phyloP scores from a whole-genome alignment of 371 early-diverging fungal genomes.

The Circinella umbellata region DNA sequence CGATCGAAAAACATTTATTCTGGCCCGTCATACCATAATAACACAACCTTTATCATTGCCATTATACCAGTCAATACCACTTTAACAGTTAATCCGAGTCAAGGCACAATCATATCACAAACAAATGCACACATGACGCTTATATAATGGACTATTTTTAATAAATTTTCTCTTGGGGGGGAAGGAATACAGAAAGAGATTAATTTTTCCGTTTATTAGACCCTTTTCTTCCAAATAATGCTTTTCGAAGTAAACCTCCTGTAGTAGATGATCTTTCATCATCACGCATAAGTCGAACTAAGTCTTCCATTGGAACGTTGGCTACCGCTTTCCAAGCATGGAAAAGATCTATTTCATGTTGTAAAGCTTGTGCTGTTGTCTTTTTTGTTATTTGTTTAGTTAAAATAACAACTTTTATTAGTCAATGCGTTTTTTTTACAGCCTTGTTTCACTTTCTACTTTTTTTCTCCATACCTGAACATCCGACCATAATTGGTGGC shows the following conservation, averaged over 20 bases:
- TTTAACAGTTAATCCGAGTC: no score
- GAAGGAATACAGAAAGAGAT: background rate
- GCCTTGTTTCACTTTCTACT: background rate
- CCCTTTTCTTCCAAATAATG: constrained; percentile 27
- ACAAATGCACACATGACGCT: no score
- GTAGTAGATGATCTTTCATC: constrained; percentile 24
- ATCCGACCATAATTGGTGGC: constrained; percentile 31
- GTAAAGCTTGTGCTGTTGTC: constrained; percentile 27
- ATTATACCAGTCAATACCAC: no score
- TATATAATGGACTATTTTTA: no score
- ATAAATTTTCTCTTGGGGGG: background rate
- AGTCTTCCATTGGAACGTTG: constrained; percentile 33
- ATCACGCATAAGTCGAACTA: constrained; percentile 26
- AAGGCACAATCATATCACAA: no score
- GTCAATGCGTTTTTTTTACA: background rate
- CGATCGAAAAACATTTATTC: no score
- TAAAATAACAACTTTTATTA: no score
- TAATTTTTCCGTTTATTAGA: constrained; percentile 22
- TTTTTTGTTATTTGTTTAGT: constrained; percentile 1
- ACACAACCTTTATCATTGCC: no score
- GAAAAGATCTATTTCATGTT: constrained; percentile 37
- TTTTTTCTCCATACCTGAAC: constrained; percentile 24
- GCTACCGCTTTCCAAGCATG: constrained; percentile 37
- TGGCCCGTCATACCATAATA: no score
- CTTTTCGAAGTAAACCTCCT: constrained; percentile 17